A percentile compares a stretch with the other conserved stretches of the same genome.
These are phyloP conservation scores for Inonotus hispidus DNA, from an alignment of 1,284 basidiomycete genomes.

Conservation along the genomic window DNA sequence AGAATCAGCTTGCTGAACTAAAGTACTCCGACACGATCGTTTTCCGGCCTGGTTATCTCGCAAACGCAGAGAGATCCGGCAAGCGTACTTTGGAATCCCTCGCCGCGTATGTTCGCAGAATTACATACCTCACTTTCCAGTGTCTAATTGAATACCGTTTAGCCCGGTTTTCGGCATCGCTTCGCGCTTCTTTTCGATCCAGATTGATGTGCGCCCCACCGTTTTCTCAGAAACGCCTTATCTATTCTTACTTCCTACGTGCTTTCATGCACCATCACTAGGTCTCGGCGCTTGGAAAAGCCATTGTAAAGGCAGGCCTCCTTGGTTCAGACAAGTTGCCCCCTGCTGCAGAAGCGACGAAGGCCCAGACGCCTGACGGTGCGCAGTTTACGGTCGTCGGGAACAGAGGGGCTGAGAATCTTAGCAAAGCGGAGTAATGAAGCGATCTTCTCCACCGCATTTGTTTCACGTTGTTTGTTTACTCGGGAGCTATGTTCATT, in stretches of 20 bases:
- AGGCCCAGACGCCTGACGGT: conserved; percentile 13
- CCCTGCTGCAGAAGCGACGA: conserved; percentile 17
- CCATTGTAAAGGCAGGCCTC: conserved; percentile 21
- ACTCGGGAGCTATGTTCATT: no score
- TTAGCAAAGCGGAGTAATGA: conserved; percentile 11
- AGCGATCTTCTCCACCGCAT: no score
- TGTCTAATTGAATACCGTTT: neutral
- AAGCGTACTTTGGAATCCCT: conserved; percentile 24
- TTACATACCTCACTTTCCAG: neutral
- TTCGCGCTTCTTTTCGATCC: conserved; percentile 11
- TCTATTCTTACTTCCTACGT: neutral
- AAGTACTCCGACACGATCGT: conserved; percentile 33
- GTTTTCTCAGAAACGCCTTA: neutral
- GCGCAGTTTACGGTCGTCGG: conserved; percentile 23
- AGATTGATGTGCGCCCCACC: conserved; percentile 15
- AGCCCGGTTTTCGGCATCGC: conserved; percentile 6
- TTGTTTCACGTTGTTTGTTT: no score
- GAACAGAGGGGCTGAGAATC: conserved; percentile 20
- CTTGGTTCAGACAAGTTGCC: conserved; percentile 23
- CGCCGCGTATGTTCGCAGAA: conserved; percentile 19
- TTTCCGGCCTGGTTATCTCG: conserved; percentile 33
- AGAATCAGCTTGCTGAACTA: conserved; percentile 32
- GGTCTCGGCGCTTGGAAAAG: conserved; percentile 21
- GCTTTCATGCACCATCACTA: neutral
- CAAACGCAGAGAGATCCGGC: conserved; percentile 19